Conservation (phyloP, 2,329 filamentous ascomycete species). For the Madurella mycetomatis region DNA sequence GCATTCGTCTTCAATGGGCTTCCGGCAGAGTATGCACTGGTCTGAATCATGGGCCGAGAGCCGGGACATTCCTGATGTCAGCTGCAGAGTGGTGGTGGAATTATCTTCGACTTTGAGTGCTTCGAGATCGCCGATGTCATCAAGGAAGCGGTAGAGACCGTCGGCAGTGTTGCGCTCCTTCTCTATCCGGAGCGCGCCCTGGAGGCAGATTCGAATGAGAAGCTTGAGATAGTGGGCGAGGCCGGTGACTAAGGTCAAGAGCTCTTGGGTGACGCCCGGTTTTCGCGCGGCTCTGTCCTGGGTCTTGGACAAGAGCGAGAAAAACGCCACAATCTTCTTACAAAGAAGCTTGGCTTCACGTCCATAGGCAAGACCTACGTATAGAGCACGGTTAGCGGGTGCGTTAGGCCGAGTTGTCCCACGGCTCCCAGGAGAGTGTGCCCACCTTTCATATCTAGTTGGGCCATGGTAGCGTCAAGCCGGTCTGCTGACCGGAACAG, state of each 20-base stretch:
- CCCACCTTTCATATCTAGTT: conserved; percentile 70
- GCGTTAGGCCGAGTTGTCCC: neutral
- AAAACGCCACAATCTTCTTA: conserved; percentile 99
- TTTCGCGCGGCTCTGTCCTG: conserved; percentile 88
- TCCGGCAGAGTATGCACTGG: conserved; percentile 74
- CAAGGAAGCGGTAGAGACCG: conserved; percentile 76
- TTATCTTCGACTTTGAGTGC: conserved; percentile 66
- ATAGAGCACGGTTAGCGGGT: conserved; percentile 11
- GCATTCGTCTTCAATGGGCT: conserved; percentile 93
- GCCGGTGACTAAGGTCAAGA: conserved; percentile 95
- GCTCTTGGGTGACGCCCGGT: conserved; percentile 91
- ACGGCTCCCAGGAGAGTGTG: neutral
- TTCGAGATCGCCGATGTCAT: conserved; percentile 81
- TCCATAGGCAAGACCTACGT: conserved; percentile 75
- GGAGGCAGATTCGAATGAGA: conserved; percentile 91
- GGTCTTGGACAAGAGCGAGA: conserved; percentile 88
- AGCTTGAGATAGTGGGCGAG: conserved; percentile 97
- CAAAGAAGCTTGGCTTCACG: conserved; percentile 98
- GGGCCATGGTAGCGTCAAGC: conserved; percentile 68
- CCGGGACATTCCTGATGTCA: conserved; percentile 59
- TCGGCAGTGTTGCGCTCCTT: conserved; percentile 71
- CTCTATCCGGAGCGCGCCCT: conserved; percentile 87
- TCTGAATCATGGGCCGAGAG: conserved; percentile 76
- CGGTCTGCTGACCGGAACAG: conserved; percentile 85
- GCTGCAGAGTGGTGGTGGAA: conserved; percentile 49